A percentile compares a stretch with the other conserved stretches of the same genome.
Evolutionary conservation across 768 basidiomycete species (phyloP).

Genomic region (Antrodiella citrinella): DNA sequence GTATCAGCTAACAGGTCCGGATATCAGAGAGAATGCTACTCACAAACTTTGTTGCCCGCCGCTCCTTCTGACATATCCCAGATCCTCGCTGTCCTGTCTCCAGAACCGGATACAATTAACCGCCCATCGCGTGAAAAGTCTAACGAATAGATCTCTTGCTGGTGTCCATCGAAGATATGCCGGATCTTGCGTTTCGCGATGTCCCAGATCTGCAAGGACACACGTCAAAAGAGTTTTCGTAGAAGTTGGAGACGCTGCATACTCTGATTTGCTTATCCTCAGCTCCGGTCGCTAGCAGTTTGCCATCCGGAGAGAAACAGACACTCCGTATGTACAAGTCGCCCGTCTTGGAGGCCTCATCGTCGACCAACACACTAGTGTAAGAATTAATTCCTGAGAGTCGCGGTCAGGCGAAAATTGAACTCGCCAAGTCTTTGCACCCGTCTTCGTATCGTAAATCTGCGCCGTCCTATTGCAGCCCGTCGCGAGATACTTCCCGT

Average conservation of each 20-base stretch:
- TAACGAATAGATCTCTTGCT: constrained; percentile 90
- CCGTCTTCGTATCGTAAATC: constrained; percentile 89
- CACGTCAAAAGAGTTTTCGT: not conserved
- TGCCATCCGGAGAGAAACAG: constrained; percentile 68
- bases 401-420: not conserved
- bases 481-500: constrained; percentile 88
- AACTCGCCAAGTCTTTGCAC: constrained; percentile 72
- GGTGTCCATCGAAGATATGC: constrained; percentile 80
- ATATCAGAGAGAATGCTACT: constrained; percentile 2
- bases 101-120: constrained; percentile 84
- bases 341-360: constrained; percentile 59
- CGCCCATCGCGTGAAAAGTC: constrained; percentile 85
- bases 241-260: constrained; percentile 16
- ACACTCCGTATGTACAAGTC: constrained; percentile 89
- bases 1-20: not conserved
- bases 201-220: constrained; percentile 75
- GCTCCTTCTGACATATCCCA: constrained; percentile 50
- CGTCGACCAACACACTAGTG: constrained; percentile 67
- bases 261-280: constrained; percentile 93
- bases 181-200: constrained; percentile 74
- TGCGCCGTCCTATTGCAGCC: constrained; percentile 95
- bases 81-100: constrained; percentile 57
- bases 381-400: not conserved
- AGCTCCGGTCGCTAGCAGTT: constrained; percentile 69
- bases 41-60: constrained; percentile 28